Percentiles rank a stretch among this genome's conserved stretches.
phyloP scores from a whole-genome alignment of 164 flowering plant genomes.

The Kalanchoe fedtschenkoi region DNA sequence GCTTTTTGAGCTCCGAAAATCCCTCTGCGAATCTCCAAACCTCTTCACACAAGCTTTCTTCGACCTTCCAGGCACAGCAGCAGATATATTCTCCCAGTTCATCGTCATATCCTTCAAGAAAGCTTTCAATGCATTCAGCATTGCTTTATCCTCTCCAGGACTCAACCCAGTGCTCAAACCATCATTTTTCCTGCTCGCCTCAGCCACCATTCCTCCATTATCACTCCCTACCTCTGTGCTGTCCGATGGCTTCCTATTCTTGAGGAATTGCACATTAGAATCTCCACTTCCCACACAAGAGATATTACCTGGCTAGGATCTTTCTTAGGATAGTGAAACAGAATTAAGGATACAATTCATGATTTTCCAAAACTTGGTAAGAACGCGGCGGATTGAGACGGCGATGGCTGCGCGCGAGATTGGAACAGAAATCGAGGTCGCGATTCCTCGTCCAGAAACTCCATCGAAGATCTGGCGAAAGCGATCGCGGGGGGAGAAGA shows the following conservation, averaged over 20 bases:
- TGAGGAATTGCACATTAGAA: slow-evolving; percentile 66
- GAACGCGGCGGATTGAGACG: neutral
- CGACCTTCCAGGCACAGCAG: slow-evolving; percentile 69
- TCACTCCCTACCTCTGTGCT: slow-evolving; percentile 23
- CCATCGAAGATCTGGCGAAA: slow-evolving; percentile 17
- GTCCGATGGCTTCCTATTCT: slow-evolving; percentile 61
- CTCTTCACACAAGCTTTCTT: slow-evolving; percentile 47
- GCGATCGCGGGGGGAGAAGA: neutral
- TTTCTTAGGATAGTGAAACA: too few species aligned
- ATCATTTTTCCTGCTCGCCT: neutral
- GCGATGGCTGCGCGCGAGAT: slow-evolving; percentile 10
- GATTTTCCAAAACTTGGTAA: too few species aligned
- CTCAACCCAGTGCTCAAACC: slow-evolving; percentile 39
- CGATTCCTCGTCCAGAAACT: slow-evolving; percentile 33
- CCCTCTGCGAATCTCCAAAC: slow-evolving; percentile 46
- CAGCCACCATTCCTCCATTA: slow-evolving; percentile 11
- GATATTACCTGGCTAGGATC: too few species aligned
- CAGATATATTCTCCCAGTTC: slow-evolving; percentile 98
- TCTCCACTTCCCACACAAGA: slow-evolving; percentile 39
- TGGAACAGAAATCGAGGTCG: slow-evolving; percentile 31
- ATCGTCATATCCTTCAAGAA: slow-evolving; percentile 75
- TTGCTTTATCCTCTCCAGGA: slow-evolving; percentile 72
- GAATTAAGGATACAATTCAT: too few species aligned
- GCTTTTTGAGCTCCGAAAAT: slow-evolving; percentile 13
- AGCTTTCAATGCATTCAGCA: slow-evolving; percentile 83